Base-by-base conservation (phyloP, 208 protist species). In the Porcisia hertigi region DNA sequence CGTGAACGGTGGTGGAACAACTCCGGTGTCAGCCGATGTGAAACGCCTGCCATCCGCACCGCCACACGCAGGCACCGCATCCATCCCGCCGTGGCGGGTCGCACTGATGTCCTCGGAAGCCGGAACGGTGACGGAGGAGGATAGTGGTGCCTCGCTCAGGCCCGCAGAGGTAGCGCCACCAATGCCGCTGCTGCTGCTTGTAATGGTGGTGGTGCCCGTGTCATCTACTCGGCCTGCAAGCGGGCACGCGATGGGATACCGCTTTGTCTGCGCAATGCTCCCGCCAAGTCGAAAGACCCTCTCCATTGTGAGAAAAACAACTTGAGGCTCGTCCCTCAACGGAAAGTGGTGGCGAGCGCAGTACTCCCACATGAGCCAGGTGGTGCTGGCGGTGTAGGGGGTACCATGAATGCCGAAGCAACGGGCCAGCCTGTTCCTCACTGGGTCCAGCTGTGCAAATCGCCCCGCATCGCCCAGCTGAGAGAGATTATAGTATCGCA, bases 301-400 rank as follows among this genome's bases (percentile, higher is more conserved):
- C 41, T 69, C 65, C 30, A 63, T 49, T 23, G 89, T 90, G 30
- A 90, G 39, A 70, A 91, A 91, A 11, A 87, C 59, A 18, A 82
- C 86, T 3, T 16, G 2, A 1, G 0, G 7, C 12, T 62, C 36
- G 4, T 52, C 69, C 1, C 34, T 20, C 12, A 76, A 60, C 0
- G 77, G 58, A 41, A 92, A 85, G 69, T 81, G 47, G 74, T 88
- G 76, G 71, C 73, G 73, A 30, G 43, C 36, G 73, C 87, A 91
- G 81, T 95, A 92, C 75, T 87, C 80, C 41, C 83, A 83, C 76
- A 95, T 82, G 7, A 84, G 71, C 71, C 90, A 84, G 18, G 83
- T 76, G 39, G 77, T 76, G 47, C 43, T 8, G 12, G 81, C 11
- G 53, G 30, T 64, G 81, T 95, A 95, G 69, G 76, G 82, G 2